Conservation (phyloP, 1,284 basidiomycete genomes). For the Sporisorium graminicola region DNA sequence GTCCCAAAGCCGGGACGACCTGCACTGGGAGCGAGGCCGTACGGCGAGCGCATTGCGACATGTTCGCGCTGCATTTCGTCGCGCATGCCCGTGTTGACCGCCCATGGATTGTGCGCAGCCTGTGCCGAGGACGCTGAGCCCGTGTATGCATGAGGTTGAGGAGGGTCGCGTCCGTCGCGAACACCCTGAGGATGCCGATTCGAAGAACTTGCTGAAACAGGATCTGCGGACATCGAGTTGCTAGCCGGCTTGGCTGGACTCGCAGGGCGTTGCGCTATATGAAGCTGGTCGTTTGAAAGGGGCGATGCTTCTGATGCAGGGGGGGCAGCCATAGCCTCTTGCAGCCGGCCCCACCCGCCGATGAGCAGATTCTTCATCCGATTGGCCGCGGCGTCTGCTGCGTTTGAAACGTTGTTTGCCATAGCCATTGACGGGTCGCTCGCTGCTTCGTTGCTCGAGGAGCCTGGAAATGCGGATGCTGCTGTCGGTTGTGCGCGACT, state of each 20-base stretch:
- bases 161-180: background rate
- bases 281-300: background rate
- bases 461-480: background rate
- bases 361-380: conserved; percentile 55
- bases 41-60: conserved; percentile 29
- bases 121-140: background rate
- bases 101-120: conserved; percentile 42
- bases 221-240: background rate
- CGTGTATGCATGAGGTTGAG: background rate
- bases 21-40: background rate
- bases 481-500: conserved; percentile 9
- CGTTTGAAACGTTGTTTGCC: conserved; percentile 32
- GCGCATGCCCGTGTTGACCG: conserved; percentile 20
- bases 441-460: background rate
- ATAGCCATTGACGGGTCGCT: conserved; percentile 18
- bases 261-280: background rate
- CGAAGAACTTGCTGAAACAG: background rate
- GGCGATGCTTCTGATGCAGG: conserved; percentile 23
- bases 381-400: conserved; percentile 42
- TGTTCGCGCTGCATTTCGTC: conserved; percentile 50
- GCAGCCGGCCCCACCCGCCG: conserved; percentile 55
- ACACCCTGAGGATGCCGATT: conserved; percentile 6
- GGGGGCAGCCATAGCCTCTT: conserved; percentile 51
- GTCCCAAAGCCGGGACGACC: conserved; percentile 4
- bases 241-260: conserved; percentile 15